Evolutionary conservation across 352 stramenopile genomes (phyloP).

Genomic region (Phytophthora melonis): DNA sequence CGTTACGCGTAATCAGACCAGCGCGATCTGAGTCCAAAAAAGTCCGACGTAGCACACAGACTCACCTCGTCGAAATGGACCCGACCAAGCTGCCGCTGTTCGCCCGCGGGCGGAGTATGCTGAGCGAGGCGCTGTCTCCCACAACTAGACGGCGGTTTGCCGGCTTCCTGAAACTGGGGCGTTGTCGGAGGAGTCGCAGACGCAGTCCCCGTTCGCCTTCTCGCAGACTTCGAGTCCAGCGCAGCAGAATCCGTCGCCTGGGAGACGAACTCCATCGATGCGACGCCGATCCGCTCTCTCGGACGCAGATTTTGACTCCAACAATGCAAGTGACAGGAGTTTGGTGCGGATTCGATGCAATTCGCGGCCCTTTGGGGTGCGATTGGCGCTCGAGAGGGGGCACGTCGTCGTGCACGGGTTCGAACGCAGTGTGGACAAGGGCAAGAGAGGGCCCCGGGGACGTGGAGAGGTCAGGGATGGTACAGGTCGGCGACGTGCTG

Average conservation of each 20-base stretch:
- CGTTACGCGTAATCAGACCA: constrained; percentile 20
- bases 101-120: constrained; percentile 47
- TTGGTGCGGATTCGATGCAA: constrained; percentile 63
- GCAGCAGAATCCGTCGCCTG: constrained; percentile 2
- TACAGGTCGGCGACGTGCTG: constrained; percentile 66
- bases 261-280: constrained; percentile 24
- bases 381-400: constrained; percentile 49
- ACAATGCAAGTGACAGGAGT: constrained; percentile 17
- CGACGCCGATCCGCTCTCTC: constrained; percentile 39
- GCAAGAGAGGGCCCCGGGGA: constrained; percentile 38
- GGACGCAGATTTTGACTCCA: constrained; percentile 27
- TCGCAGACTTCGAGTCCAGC: constrained; percentile 16
- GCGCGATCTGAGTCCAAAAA: constrained; percentile 17
- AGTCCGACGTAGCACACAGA: background rate
- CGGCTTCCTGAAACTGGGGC: constrained; percentile 51
- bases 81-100: constrained; percentile 41
- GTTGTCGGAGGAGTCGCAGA: constrained; percentile 12
- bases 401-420: constrained; percentile 66
- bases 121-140: constrained; percentile 71
- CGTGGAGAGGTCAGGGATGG: constrained; percentile 51
- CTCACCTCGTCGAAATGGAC: constrained; percentile 17
- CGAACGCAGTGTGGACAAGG: constrained; percentile 35
- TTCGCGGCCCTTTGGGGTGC: constrained; percentile 57
- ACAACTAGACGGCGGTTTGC: constrained; percentile 55
- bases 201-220: constrained; percentile 22